Evolutionary conservation across 73 alveolate genomes (phyloP).

Genomic region (Symbiodinium natans): DNA sequence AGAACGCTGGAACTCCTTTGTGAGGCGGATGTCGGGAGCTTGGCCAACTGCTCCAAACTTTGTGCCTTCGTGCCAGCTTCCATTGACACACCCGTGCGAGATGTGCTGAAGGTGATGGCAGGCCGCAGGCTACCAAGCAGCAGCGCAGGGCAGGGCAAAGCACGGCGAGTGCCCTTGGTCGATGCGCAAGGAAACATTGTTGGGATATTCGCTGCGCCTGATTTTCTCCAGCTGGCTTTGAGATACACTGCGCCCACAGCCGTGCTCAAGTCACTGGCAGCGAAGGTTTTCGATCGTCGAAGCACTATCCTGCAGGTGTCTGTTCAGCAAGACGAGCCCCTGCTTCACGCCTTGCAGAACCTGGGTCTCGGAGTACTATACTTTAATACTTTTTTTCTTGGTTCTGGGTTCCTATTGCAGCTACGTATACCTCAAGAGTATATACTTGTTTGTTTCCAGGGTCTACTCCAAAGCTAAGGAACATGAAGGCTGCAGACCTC

Average conservation of each 20-base stretch:
- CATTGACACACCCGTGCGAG: constrained; percentile 63
- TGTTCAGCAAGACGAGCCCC: constrained; percentile 60
- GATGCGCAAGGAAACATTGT: constrained; percentile 18
- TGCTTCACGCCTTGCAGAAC: constrained; percentile 58
- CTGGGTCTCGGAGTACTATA: no score
- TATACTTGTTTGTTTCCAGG: no score
- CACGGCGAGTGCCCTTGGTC: background rate
- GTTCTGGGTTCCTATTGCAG: no score
- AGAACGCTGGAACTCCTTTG: background rate
- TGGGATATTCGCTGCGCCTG: constrained; percentile 16
- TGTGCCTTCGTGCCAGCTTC: constrained; percentile 25
- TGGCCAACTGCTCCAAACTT: constrained; percentile 71
- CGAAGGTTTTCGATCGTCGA: background rate
- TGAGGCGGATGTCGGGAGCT: constrained; percentile 16
- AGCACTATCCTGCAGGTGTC: constrained; percentile 57
- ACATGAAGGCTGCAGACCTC: constrained; percentile 26
- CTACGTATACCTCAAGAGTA: no score
- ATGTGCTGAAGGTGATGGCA: constrained; percentile 20
- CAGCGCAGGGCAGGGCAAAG: background rate
- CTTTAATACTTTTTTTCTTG: no score
- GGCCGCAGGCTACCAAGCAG: background rate
- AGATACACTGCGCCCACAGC: constrained; percentile 80
- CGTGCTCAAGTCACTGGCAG: constrained; percentile 51
- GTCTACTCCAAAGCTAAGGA: no score
- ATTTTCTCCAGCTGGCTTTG: constrained; percentile 47